Base-by-base conservation (phyloP, 345 rosid genomes). In the Combretum micranthum region DNA sequence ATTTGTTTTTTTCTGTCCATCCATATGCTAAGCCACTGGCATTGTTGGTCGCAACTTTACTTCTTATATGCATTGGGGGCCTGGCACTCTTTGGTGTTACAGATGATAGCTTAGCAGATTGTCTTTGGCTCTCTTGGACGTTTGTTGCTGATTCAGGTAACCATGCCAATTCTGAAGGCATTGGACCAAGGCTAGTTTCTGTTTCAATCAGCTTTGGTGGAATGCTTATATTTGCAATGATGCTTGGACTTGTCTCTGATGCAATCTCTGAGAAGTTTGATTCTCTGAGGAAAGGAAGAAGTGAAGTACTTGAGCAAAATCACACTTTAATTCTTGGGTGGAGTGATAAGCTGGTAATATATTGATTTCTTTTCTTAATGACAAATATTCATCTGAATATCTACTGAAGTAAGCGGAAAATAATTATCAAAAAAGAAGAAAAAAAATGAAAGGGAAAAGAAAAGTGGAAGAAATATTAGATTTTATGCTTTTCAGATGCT, bases 301-400 rank as follows among this genome's bases (percentile, higher is more conserved):
- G 92, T 59, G 80, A 76, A 67, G 88, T 80, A 8, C 83, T 85
- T 56, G 84, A 82, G 84, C 83, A 71, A 57, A 80, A 78, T 51
- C 92, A 85, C 77, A 80, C 88, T 53, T 75, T 85, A 23, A 56
- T 85, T 59, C 88, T 85, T 74, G 92, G 92, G 18, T 82, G 88
- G 92, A 85, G 92, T 64, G 92, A 85, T 73, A 85, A 85, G 72
- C 63, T 85, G 84, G 92, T 85, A 81, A 75, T 56, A n/a, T n/a
- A 70, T 77, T 69, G 9, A 57, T 43, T 64, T 52, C 47, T 18
- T 15, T 42, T 44, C 21, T 51, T 53, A 18, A 17, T 42, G 12
- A 37, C 20, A 49, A 13, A 20, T 46, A 44, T 39, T n/a, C 16
- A 37, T 42, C 6, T 22, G 50, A 8, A 20, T n/a, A 0, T n/a